These are phyloP conservation scores for Rhodomyrtus tomentosa DNA, from an alignment of 345 rosid species.

Conservation along the genomic window DNA sequence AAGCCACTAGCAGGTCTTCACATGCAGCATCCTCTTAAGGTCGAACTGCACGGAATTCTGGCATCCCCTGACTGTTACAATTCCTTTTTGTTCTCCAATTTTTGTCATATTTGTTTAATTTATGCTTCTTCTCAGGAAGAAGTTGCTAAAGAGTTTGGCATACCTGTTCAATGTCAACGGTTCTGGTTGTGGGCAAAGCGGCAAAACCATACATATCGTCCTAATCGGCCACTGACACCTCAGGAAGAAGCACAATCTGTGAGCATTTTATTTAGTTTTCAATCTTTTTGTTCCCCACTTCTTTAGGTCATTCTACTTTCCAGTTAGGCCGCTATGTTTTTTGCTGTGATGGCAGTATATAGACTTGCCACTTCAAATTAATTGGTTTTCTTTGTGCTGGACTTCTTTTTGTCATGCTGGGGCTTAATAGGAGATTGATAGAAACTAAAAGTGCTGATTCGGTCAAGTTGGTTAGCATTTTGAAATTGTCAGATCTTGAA, in stretches of 20 bases:
- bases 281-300: not conserved
- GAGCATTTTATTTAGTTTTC: slow-evolving; percentile 5
- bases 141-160: slow-evolving; percentile 58
- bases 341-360: not conserved
- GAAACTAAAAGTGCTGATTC: not conserved
- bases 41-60: not conserved
- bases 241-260: slow-evolving; percentile 61
- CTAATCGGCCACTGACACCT: slow-evolving; percentile 47
- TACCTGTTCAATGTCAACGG: slow-evolving; percentile 58
- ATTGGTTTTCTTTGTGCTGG: not conserved
- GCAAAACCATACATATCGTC: slow-evolving; percentile 72
- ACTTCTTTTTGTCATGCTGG: not conserved
- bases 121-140: slow-evolving; percentile 37
- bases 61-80: not conserved
- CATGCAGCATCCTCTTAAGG: not conserved
- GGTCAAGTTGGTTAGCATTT: not conserved
- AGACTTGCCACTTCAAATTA: not conserved
- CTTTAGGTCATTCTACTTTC: not conserved
- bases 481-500: not conserved
- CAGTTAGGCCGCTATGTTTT: not conserved
- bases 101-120: not conserved
- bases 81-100: not conserved
- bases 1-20: not conserved
- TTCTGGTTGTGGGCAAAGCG: slow-evolving; percentile 88
- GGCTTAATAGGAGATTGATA: not conserved